Base-by-base conservation (phyloP, 768 basidiomycete species). In the Tubosaeta sp. region DNA sequence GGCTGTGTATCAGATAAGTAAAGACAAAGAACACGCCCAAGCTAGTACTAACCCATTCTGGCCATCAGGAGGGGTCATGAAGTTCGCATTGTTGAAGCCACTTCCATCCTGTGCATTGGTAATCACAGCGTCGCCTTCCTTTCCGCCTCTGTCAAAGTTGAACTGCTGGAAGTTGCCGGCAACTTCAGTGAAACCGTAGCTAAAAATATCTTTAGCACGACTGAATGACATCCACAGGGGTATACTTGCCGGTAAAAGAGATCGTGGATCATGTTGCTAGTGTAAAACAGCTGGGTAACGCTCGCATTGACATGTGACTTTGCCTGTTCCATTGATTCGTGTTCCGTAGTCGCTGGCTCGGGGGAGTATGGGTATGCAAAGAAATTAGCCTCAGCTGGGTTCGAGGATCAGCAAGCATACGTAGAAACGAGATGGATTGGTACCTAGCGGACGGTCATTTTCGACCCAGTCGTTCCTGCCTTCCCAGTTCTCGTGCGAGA, bases 121-220 rank as follows among this genome's bases (percentile, higher is more conserved):
- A 53, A 96, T 92, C 51, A 99, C 90, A 29, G 84, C 93, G 57
- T 99, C 94, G 55, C 81, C 81, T 62, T 92, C 93, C 48, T 70
- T 70, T 19, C 95, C 95, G 24, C 94, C 95, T 35, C 84, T 83
- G 1, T 84, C 94, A 60, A 94, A 95, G 81, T 98, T 98, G 78
- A 90, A 81, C 62, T 94, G 91, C 70, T 99, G 95, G 86, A 98
- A 99, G 78, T 99, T 97, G 13, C 94, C 94, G 2, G 88, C 72
- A 9, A 76, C 76, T 69, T 97, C 94, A 63, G 89, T 88, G 69
- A 99, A 99, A 18, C 95, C 95, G 55, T 93, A 90, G 40, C 86
- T 84, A 53, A 25, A 40, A 22, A 35, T 54, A 59, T 31, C 59
- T 5, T 49, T n/a, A 43, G 45, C 25, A 12, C 46, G 12, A 48